Percentiles rank a stretch among this genome's conserved stretches.
These are phyloP conservation scores for Fusarium pseudoanthophilum DNA, from an alignment of 2,329 filamentous ascomycete species.

Conservation along the genomic window DNA sequence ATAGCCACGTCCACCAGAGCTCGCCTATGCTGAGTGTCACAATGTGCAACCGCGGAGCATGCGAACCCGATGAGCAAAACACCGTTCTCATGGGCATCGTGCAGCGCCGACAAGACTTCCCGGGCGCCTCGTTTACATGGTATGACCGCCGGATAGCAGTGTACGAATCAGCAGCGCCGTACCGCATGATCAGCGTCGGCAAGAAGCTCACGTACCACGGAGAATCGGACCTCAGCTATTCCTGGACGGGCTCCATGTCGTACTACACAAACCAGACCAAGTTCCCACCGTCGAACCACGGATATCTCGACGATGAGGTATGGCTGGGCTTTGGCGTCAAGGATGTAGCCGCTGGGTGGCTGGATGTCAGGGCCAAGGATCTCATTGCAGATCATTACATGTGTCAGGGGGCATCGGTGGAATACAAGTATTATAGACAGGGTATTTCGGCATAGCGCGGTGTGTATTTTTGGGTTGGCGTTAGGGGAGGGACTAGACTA, in stretches of 20 bases:
- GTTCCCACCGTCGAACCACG: constrained; percentile 27
- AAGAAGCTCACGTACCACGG: constrained; percentile 39
- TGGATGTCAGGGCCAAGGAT: constrained; percentile 35
- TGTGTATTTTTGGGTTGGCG: constrained; percentile 5
- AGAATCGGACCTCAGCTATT: constrained; percentile 28
- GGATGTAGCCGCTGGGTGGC: constrained; percentile 36
- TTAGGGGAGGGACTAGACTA: constrained; percentile 4
- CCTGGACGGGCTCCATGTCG: constrained; percentile 37
- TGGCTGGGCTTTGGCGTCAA: constrained; percentile 40
- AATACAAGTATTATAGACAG: constrained; percentile 29
- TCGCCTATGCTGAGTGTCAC: constrained; percentile 37
- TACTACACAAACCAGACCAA: constrained; percentile 28
- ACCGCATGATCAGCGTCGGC: constrained; percentile 39
- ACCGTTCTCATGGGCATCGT: constrained; percentile 38
- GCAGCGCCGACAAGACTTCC: constrained; percentile 32
- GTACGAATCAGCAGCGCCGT: constrained; percentile 30
- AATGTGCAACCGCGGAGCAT: constrained; percentile 33
- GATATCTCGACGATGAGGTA: constrained; percentile 36
- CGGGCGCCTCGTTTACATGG: constrained; percentile 15
- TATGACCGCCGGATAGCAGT: constrained; percentile 37
- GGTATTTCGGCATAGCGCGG: constrained; percentile 16
- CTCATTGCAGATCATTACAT: constrained; percentile 36
- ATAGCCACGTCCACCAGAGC: constrained; percentile 36
- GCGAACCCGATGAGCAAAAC: constrained; percentile 27
- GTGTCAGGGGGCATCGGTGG: constrained; percentile 26